Conservation (phyloP, 257 asterid species). For the Fraxinus pennsylvanica region DNA sequence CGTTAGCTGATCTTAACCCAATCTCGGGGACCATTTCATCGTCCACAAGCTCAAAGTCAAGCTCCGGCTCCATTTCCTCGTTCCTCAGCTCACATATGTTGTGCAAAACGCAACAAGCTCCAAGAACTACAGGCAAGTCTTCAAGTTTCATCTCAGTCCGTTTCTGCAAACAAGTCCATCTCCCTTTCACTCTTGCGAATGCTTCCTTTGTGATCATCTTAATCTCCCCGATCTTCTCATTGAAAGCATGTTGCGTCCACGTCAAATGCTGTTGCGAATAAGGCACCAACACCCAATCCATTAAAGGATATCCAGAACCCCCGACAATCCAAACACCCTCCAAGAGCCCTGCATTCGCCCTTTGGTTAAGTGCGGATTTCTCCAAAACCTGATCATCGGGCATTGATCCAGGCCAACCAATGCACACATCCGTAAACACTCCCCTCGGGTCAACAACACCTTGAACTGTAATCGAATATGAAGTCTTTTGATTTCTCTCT, state of each 20-base stretch:
- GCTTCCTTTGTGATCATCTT: conserved; percentile 55
- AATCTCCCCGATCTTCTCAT: conserved; percentile 70
- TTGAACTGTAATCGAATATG: conserved; percentile 84
- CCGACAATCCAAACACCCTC: conserved; percentile 79
- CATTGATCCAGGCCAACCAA: conserved; percentile 97
- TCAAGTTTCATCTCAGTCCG: conserved; percentile 87
- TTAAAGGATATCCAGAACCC: conserved; percentile 68
- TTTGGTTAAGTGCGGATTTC: conserved; percentile 70
- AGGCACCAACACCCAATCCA: conserved; percentile 94
- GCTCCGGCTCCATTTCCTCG: conserved; percentile 55
- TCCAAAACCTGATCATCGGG: conserved; percentile 86
- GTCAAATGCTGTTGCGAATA: conserved; percentile 74
- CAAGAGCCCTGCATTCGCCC: conserved; percentile 73
- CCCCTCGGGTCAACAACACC: conserved; percentile 85
- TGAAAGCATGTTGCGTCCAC: conserved; percentile 92
- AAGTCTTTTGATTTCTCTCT: conserved; percentile 84
- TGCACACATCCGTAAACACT: conserved; percentile 77
- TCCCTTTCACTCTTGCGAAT: conserved; percentile 70
- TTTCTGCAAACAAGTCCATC: conserved; percentile 92
- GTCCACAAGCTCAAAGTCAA: conserved; percentile 63
- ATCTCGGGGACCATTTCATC: conserved; percentile 82
- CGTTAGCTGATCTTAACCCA: conserved; percentile 62
- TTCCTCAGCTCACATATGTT: conserved; percentile 82
- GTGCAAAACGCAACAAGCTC: conserved; percentile 94
- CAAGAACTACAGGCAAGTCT: conserved; percentile 84